Evolutionary conservation across 2,329 filamentous ascomycete species (phyloP).

Genomic region (Coleophoma eucalyptorum): DNA sequence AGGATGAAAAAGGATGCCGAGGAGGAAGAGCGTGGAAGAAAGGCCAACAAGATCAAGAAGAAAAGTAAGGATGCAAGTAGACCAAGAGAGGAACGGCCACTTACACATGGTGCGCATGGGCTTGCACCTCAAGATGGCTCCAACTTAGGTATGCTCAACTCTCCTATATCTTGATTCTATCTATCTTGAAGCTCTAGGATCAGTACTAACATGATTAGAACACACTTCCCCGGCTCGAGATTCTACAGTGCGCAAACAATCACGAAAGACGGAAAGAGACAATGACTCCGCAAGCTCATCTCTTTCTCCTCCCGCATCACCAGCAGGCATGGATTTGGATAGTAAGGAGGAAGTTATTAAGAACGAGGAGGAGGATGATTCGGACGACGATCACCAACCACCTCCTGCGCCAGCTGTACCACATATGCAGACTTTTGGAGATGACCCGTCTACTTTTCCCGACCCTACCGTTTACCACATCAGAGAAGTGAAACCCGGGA

Average conservation of each 20-base stretch:
- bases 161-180: background rate
- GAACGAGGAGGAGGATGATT: conserved; percentile 40
- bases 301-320: conserved; percentile 48
- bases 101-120: conserved; percentile 59
- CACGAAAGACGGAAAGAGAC: conserved; percentile 18
- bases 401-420: conserved; percentile 57
- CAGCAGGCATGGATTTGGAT: conserved; percentile 52
- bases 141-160: conserved; percentile 45
- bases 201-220: conserved; percentile 6
- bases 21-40: conserved; percentile 42
- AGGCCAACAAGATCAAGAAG: conserved; percentile 69
- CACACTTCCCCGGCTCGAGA: conserved; percentile 18
- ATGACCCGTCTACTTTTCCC: conserved; percentile 84
- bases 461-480: conserved; percentile 97
- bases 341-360: conserved; percentile 47
- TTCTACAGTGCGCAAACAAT: conserved; percentile 12
- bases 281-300: conserved; percentile 56
- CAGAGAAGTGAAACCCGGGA: conserved; percentile 65
- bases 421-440: conserved; percentile 79
- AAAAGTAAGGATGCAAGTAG: conserved; percentile 63
- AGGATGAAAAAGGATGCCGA: conserved; percentile 37
- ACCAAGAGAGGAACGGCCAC: conserved; percentile 55
- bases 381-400: conserved; percentile 53
- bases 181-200: too few species aligned
- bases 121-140: conserved; percentile 62